Evolutionary conservation across 306 rosid genomes (phyloP).

Genomic region (Cyclanthera cordifolia): DNA sequence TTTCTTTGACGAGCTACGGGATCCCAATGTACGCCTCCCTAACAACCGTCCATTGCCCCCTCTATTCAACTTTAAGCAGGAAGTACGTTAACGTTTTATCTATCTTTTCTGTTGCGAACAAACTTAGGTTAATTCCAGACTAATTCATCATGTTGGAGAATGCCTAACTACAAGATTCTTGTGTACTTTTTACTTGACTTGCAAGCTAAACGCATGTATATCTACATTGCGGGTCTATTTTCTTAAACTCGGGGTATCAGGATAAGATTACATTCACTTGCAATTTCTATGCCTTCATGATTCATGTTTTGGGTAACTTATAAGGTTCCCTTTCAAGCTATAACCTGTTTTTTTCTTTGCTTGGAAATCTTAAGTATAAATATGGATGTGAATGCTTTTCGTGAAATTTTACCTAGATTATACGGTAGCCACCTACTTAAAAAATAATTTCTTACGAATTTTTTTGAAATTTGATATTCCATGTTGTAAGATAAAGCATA

Average conservation of each 20-base stretch:
- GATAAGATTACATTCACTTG: neutral
- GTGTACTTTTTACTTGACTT: neutral
- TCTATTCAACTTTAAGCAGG: slow-evolving; percentile 88
- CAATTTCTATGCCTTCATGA: neutral
- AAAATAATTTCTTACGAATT: too few relatives aligned
- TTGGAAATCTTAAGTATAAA: too few relatives aligned
- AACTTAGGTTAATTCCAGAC: slow-evolving; percentile 3
- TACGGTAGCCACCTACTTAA: too few relatives aligned
- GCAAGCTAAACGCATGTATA: neutral
- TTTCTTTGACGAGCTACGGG: slow-evolving; percentile 93
- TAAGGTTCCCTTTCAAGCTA: neutral
- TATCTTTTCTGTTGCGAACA: neutral
- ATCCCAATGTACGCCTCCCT: slow-evolving; percentile 73
- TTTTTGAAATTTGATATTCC: too few relatives aligned
- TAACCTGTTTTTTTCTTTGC: too few relatives aligned
- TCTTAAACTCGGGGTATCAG: neutral
- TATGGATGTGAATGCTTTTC: neutral
- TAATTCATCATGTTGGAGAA: neutral
- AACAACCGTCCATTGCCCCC: slow-evolving; percentile 79
- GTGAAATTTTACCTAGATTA: neutral
- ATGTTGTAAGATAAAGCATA: too few relatives aligned
- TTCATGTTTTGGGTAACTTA: neutral
- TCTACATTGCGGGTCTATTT: neutral
- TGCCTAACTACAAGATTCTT: neutral
- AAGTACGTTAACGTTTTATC: slow-evolving; percentile 45